A percentile compares a stretch with the other conserved stretches of the same genome.
These are phyloP conservation scores for Colletotrichum echinochloae DNA, from an alignment of 2,329 filamentous ascomycete genomes.

Conservation along the genomic window DNA sequence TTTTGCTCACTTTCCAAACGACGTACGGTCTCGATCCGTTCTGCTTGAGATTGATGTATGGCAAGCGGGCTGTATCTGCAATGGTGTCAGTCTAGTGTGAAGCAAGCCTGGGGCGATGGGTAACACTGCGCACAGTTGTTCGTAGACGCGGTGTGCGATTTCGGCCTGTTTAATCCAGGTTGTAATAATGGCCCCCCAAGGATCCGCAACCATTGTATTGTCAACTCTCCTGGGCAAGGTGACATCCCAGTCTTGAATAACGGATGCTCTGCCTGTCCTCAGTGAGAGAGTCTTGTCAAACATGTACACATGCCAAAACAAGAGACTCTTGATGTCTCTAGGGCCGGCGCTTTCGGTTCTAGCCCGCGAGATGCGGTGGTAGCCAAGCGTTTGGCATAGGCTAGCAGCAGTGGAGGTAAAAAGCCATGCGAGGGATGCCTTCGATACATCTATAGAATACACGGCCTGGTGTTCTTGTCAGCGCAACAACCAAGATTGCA, in stretches of 20 bases:
- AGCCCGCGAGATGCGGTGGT: conserved; percentile 61
- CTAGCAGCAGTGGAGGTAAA: conserved; percentile 69
- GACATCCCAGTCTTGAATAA: conserved; percentile 70
- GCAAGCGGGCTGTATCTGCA: conserved; percentile 64
- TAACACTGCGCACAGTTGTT: conserved; percentile 53
- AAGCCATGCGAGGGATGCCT: conserved; percentile 74
- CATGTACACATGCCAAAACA: conserved; percentile 66
- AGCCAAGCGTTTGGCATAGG: conserved; percentile 72
- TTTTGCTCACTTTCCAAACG: conserved; percentile 54
- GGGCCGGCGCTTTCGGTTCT: conserved; percentile 48
- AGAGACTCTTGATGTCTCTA: conserved; percentile 52
- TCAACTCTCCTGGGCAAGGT: conserved; percentile 58
- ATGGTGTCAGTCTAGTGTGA: conserved; percentile 24
- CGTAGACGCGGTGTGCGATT: conserved; percentile 70
- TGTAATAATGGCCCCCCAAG: conserved; percentile 61
- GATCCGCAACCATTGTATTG: conserved; percentile 49
- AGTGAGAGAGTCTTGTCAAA: conserved; percentile 68
- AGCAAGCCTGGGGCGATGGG: neutral
- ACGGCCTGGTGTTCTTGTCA: conserved; percentile 57
- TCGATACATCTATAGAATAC: conserved; percentile 72
- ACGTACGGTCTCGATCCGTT: conserved; percentile 55
- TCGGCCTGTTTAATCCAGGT: conserved; percentile 68
- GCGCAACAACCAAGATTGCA: neutral
- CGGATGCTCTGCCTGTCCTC: conserved; percentile 64
- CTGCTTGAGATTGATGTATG: conserved; percentile 53